Evolutionary conservation across 768 basidiomycete genomes (phyloP), one percentile per base, ranked within the genome.

Genomic region (Hericium alpestre): DNA sequence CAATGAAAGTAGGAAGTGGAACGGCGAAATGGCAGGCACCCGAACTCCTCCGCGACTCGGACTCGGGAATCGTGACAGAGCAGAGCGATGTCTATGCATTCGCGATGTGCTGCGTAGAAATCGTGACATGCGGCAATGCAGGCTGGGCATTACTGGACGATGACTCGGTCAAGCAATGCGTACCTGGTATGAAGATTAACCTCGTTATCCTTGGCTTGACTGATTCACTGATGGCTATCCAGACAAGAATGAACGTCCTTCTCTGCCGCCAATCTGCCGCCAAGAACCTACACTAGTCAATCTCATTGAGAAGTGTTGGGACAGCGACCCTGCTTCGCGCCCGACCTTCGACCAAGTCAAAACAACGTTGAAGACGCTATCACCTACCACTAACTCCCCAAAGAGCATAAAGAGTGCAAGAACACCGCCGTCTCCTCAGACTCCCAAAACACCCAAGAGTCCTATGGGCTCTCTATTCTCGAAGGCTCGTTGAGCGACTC

Each of bases 1-100:
- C 32, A 32, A 32, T 46, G 15, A 86, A 90, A 66, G 81, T 79
- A 3, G 82, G 75, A 61, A 74, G 75, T 63, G 90, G 67, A 7
- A 66, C 68, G 0, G 65, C 86, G 51, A 74, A 84, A 37, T 90
- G 87, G 87, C 80, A 79, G 61, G 79, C 83, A 4, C 87, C 87
- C 0, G 86, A 89, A 64, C 68, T 87, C 48, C 72, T 87, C 68
- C 65, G 66, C n/a, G 83, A 80, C 1, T 46, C 43, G 7, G 69
- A 71, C 11, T 66, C 67, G 23, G 66, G 82, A 46, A 86, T 82
- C 0, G 66, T 72, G 2, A 75, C 79, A 37, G 32, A 32, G 6
- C 32, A 10, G 8, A 77, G 76, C 52, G 87, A 89, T 63, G 79
- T 87, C 4, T 90, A 86, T 54, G 79, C 86, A 1, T 90, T 79